These are phyloP conservation scores for Rosa multiflora DNA, from an alignment of 306 rosid species.

Conservation along the genomic window DNA sequence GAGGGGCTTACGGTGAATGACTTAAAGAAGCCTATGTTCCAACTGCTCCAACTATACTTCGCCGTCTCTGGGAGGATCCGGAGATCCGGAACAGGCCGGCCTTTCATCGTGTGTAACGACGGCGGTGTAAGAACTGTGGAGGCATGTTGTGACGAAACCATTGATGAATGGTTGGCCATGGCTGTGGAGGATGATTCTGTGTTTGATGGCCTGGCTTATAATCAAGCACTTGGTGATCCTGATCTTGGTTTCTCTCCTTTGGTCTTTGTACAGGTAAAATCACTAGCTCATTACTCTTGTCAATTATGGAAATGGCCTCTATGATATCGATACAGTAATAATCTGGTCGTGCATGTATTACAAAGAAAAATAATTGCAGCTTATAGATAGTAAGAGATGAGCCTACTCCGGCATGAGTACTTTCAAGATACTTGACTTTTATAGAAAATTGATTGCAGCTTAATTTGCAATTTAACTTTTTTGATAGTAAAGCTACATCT, in stretches of 20 bases:
- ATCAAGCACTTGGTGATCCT: slow-evolving; percentile 62
- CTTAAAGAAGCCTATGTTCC: slow-evolving; percentile 65
- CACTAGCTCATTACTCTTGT: background rate
- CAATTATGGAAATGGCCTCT: no score
- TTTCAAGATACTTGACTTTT: no score
- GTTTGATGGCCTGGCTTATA: slow-evolving; percentile 35
- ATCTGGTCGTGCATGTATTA: no score
- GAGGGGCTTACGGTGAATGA: slow-evolving; percentile 42
- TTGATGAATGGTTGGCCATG: slow-evolving; percentile 47
- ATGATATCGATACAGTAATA: background rate
- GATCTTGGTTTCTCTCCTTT: slow-evolving; percentile 75
- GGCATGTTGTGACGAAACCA: slow-evolving; percentile 38
- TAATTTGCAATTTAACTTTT: no score
- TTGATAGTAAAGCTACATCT: background rate
- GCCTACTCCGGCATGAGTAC: no score
- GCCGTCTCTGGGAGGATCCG: slow-evolving; percentile 62
- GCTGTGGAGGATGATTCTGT: slow-evolving; percentile 24
- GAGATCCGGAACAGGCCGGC: slow-evolving; percentile 37
- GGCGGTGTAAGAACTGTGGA: slow-evolving; percentile 71
- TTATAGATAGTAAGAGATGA: no score
- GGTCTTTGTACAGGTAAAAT: slow-evolving; percentile 59
- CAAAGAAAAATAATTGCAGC: background rate
- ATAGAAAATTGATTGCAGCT: no score
- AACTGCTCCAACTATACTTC: slow-evolving; percentile 37
- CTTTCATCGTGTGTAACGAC: slow-evolving; percentile 73